These are phyloP conservation scores for Colletotrichum gigasporum DNA, from an alignment of 2,329 filamentous ascomycete species.

Conservation along the genomic window DNA sequence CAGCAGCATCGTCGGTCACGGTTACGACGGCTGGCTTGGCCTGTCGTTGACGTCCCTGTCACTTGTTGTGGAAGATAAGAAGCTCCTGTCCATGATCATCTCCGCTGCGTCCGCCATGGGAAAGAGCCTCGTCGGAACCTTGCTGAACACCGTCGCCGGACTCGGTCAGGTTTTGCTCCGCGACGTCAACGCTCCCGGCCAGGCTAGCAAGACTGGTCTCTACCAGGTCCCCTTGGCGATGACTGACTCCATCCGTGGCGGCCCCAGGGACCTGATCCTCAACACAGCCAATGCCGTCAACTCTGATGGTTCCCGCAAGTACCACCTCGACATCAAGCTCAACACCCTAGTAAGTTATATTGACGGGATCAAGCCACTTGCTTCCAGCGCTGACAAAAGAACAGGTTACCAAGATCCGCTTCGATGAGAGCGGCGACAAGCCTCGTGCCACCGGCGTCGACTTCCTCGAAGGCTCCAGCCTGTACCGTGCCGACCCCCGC, in stretches of 20 bases:
- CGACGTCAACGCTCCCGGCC: conserved; percentile 36
- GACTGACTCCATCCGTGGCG: conserved; percentile 9
- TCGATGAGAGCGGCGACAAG: conserved; percentile 41
- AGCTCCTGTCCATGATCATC: conserved; percentile 35
- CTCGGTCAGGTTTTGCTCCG: conserved; percentile 38
- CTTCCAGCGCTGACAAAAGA: background rate
- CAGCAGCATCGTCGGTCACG: conserved; percentile 50
- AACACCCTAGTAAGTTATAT: background rate
- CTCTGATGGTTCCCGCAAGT: conserved; percentile 33
- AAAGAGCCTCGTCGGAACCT: conserved; percentile 30
- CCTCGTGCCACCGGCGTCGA: conserved; percentile 44
- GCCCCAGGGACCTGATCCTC: conserved; percentile 14
- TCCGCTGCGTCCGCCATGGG: conserved; percentile 40
- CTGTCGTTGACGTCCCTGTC: conserved; percentile 16
- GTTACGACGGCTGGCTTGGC: conserved; percentile 62
- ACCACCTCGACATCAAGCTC: conserved; percentile 39
- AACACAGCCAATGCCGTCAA: conserved; percentile 20
- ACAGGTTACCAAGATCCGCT: conserved; percentile 47
- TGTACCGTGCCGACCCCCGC: conserved; percentile 55
- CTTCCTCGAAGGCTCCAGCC: conserved; percentile 44
- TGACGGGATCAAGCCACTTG: conserved; percentile 17
- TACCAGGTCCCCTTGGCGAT: conserved; percentile 16
- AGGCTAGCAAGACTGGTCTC: conserved; percentile 8
- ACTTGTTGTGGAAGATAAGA: conserved; percentile 21
- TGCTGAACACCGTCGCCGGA: conserved; percentile 35